A percentile compares a stretch with the other conserved stretches of the same genome.
Evolutionary conservation across 2,329 filamentous ascomycete species (phyloP).

Genomic region (Plenodomus tracheiphilus): DNA sequence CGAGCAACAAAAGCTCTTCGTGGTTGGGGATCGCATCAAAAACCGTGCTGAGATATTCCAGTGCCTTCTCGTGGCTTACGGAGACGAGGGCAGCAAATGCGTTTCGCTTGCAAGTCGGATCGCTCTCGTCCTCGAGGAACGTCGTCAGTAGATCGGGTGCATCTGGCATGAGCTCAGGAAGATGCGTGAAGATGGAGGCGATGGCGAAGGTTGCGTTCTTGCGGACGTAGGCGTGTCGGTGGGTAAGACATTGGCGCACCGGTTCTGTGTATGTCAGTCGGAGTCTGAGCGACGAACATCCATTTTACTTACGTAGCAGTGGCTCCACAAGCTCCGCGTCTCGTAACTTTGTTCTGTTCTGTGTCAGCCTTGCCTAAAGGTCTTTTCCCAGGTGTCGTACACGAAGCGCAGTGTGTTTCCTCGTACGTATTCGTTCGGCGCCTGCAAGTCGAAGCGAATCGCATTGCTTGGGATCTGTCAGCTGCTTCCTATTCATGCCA

Average conservation of each 20-base stretch:
- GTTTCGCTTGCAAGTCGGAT: slow-evolving; percentile 96
- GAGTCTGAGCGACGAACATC: background rate
- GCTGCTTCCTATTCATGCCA: background rate
- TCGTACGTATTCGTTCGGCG: slow-evolving; percentile 96
- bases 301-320: slow-evolving; percentile 62
- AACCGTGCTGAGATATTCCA: slow-evolving; percentile 83
- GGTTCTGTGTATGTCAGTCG: slow-evolving; percentile 57
- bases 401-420: slow-evolving; percentile 98
- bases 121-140: slow-evolving; percentile 88
- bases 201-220: slow-evolving; percentile 98
- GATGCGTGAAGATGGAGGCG: slow-evolving; percentile 88
- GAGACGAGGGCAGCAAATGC: slow-evolving; percentile 88
- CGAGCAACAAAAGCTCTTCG: slow-evolving; percentile 89
- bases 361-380: slow-evolving; percentile 17
- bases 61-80: slow-evolving; percentile 91
- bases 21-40: slow-evolving; percentile 94
- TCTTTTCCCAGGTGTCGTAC: slow-evolving; percentile 15
- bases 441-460: slow-evolving; percentile 95
- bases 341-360: slow-evolving; percentile 74
- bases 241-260: slow-evolving; percentile 87
- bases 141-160: slow-evolving; percentile 87
- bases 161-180: slow-evolving; percentile 89
- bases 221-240: slow-evolving; percentile 95
- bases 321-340: slow-evolving; percentile 97
- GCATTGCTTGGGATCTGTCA: slow-evolving; percentile 71